These are phyloP conservation scores for Prunus persica DNA, from an alignment of 306 rosid genomes.

Conservation along the genomic window Prunus_persica_NCBIv2 NC_034012.1:5083001-5083500, in stretches of 20 bases:
- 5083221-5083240: slow-evolving; percentile 56
- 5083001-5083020: not conserved
- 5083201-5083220: slow-evolving; percentile 75
- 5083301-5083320: not conserved
- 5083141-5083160: not conserved
- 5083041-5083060: not conserved
- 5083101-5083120: not conserved
- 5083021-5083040: not conserved
- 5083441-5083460: not conserved
- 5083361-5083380: not conserved
- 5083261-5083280: slow-evolving; percentile 23
- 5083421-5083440: no score
- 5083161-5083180: slow-evolving; percentile 80
- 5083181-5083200: slow-evolving; percentile 71
- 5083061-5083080: not conserved
- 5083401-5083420: not conserved
- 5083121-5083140: not conserved
- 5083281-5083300: slow-evolving; percentile 12
- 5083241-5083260: slow-evolving; percentile 55
- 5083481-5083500: not conserved
- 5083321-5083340: not conserved
- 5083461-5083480: not conserved
- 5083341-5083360: not conserved
- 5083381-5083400: not conserved
- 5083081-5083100: not conserved